Evolutionary conservation across 495 filamentous ascomycete genomes (phyloP), one percentile per base, ranked within the genome.

Genomic region (Lasiosphaeris hirsuta): DNA sequence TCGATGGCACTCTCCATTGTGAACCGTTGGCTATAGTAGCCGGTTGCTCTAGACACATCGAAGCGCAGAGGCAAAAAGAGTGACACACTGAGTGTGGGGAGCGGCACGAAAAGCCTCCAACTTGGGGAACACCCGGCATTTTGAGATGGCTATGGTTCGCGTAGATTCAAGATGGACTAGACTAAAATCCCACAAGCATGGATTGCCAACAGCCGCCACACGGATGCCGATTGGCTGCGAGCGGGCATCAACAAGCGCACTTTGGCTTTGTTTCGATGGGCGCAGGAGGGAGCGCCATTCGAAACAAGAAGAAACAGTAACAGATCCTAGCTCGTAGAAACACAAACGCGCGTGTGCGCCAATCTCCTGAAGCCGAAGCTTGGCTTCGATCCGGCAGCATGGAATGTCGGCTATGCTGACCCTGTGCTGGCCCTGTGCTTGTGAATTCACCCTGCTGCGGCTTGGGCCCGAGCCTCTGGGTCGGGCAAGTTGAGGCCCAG

Each of bases 1-100:
- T 58, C 60, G 58, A 51, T 46, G 37, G 62, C 66, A 56, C 23
- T 42, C 23, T 65, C 66, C 58, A 62, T 63, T 10, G 46, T 57
- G 42, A 17, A 9, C 15, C n/a, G 18, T 14, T 15, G 17, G 13
- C 6, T 23, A 15, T 34, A 33, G 11, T 13, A 15, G 48, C 33
- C 15, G 8, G 35, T 38, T 33, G 38, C 30, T 14, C 33, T 35
- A 10, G 39, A 41, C n/a, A 10, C 42, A 14, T 43, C 13, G 13
- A 42, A 54, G 19, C 38, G 17, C 33, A 54, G 18, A 40, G 3
- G 46, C 19, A 33, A 35, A 9, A n/a, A 2, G 34, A 49, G 30
- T 38, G 33, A 51, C 36, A 38, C 13, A 14, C n/a, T 40, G 9
- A 51, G 1, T 14, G 14, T 23, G 37, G 18, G 10, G 23, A 30